These are phyloP conservation scores for Suhomyces sp. DNA, from an alignment of 805 yeast species.

Conservation along the genomic window DNA sequence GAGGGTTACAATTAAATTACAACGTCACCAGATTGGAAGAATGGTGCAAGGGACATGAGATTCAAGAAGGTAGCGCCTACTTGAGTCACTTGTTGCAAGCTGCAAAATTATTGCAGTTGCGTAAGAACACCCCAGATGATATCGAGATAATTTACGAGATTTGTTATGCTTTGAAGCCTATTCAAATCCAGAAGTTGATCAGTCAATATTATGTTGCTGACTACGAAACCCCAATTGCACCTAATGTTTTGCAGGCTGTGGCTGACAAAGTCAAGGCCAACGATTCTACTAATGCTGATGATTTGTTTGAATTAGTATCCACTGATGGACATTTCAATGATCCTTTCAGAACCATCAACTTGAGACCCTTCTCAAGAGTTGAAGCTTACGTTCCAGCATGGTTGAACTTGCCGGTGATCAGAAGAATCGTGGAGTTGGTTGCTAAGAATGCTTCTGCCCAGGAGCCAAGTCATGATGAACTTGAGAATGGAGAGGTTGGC, in stretches of 20 bases:
- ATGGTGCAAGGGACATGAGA: conserved; percentile 95
- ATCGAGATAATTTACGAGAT: conserved; percentile 90
- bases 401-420: conserved; percentile 84
- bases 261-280: conserved; percentile 72
- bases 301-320: conserved; percentile 68
- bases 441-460: conserved; percentile 78
- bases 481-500: neutral
- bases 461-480: too few relatives aligned
- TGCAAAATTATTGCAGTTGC: conserved; percentile 86
- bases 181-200: conserved; percentile 91
- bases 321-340: conserved; percentile 77
- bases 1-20: conserved; percentile 94
- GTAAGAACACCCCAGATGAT: conserved; percentile 86
- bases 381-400: conserved; percentile 95
- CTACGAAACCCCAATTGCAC: conserved; percentile 88
- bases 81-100: conserved; percentile 88
- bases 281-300: conserved; percentile 52
- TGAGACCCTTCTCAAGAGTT: conserved; percentile 75
- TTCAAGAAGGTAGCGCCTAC: conserved; percentile 82
- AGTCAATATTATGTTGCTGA: conserved; percentile 89
- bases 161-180: conserved; percentile 89
- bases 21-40: conserved; percentile 95
- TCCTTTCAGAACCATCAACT: conserved; percentile 73
- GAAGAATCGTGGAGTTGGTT: conserved; percentile 84
- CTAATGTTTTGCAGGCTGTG: conserved; percentile 74